Conservation (phyloP, 2,329 filamentous ascomycete genomes). For the Trichoderma cornu-damae region DNA sequence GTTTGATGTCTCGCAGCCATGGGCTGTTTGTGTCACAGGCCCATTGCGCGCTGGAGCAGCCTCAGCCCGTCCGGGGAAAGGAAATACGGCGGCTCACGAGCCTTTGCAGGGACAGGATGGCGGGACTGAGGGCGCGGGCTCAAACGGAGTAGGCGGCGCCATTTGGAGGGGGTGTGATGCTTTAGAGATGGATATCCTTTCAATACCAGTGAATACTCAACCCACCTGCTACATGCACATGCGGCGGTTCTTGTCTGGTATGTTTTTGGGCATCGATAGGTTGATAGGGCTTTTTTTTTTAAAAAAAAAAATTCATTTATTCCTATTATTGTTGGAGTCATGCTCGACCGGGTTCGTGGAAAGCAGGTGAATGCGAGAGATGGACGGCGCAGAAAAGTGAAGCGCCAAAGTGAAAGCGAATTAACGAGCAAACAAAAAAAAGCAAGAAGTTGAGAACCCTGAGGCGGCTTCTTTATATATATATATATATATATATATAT, state of each 20-base stretch:
- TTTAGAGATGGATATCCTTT: background rate
- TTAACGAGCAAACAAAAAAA: too few species aligned
- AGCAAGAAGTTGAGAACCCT: background rate
- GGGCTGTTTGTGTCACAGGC: constrained; percentile 26
- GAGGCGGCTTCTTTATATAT: background rate
- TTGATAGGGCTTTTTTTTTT: too few species aligned
- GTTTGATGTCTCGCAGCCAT: constrained; percentile 23
- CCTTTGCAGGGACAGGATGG: constrained; percentile 17
- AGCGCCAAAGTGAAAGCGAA: too few species aligned
- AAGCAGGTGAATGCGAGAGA: too few species aligned
- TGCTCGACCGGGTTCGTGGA: too few species aligned
- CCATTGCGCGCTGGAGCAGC: constrained; percentile 31
- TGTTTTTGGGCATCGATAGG: background rate
- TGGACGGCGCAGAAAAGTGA: too few species aligned
- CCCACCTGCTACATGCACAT: background rate
- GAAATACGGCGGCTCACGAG: constrained; percentile 31
- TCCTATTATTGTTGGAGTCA: too few species aligned
- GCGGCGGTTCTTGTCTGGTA: background rate
- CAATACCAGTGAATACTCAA: background rate
- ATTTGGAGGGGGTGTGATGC: background rate
- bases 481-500: background rate
- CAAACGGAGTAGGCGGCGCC: constrained; percentile 2
- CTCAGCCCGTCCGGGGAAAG: constrained; percentile 28
- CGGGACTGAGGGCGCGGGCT: constrained; percentile 6
- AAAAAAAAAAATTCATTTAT: too few species aligned